Evolutionary conservation across 352 stramenopile species (phyloP).

Genomic region (Globisporangium okanoganense): DNA sequence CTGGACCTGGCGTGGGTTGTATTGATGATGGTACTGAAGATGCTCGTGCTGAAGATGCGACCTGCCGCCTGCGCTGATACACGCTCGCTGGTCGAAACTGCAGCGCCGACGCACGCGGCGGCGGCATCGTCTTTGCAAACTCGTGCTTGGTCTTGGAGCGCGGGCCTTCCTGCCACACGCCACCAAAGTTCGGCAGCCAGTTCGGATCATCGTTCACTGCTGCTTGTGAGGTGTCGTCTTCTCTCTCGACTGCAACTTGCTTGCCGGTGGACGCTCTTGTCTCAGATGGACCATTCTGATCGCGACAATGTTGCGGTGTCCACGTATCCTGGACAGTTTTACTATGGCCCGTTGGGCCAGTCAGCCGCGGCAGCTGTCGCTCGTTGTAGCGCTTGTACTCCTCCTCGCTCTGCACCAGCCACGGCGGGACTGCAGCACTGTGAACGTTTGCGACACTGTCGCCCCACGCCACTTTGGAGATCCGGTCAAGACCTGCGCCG

Average conservation of each 20-base stretch:
- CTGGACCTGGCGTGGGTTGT: not conserved
- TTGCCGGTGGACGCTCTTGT: not conserved
- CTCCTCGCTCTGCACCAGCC: slow-evolving; percentile 67
- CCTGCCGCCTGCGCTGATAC: slow-evolving; percentile 8
- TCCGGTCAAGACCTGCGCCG: slow-evolving; percentile 37
- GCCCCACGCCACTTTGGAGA: slow-evolving; percentile 39
- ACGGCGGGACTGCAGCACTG: slow-evolving; percentile 57
- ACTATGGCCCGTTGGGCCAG: not conserved
- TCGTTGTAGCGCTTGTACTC: slow-evolving; percentile 65
- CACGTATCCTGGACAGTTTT: not conserved
- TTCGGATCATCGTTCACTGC: slow-evolving; percentile 23
- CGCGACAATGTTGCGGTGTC: not conserved
- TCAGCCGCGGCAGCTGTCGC: slow-evolving; percentile 11
- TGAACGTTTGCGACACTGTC: slow-evolving; percentile 55
- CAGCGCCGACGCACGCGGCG: not conserved
- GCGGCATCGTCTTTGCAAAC: slow-evolving; percentile 28
- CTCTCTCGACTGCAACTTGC: not conserved
- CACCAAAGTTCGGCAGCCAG: slow-evolving; percentile 78
- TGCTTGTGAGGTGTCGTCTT: not conserved
- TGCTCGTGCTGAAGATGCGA: not conserved
- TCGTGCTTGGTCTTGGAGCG: slow-evolving; percentile 53
- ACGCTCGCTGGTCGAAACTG: slow-evolving; percentile 8
- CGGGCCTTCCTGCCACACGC: slow-evolving; percentile 70
- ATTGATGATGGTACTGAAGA: not conserved
- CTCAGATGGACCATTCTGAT: not conserved